Evolutionary conservation across 148 eudicot species (phyloP).

Genomic region (Euryodendron excelsum): DNA sequence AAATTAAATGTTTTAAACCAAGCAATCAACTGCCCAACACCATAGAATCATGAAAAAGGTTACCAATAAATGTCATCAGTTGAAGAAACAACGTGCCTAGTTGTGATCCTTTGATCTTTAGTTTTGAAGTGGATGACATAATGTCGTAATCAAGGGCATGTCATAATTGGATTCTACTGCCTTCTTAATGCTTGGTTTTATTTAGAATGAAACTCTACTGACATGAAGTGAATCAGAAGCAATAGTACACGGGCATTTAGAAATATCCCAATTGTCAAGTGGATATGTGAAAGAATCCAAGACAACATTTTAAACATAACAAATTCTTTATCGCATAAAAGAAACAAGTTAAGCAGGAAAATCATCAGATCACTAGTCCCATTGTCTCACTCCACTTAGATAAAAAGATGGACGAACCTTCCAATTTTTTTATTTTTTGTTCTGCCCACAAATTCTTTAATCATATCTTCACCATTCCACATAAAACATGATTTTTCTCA

Average conservation of each 20-base stretch:
- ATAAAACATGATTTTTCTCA: not conserved
- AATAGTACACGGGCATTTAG: not conserved
- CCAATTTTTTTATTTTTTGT: not conserved
- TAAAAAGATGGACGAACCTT: not conserved
- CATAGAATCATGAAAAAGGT: too few relatives aligned
- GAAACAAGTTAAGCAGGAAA: not conserved
- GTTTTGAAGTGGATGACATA: not conserved
- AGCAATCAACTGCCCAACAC: too few relatives aligned
- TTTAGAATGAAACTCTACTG: not conserved
- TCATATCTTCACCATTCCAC: not conserved
- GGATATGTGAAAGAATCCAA: not conserved
- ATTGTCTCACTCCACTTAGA: not conserved
- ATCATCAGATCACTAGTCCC: not conserved
- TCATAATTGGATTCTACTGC: not conserved
- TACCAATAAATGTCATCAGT: too few relatives aligned
- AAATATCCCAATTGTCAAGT: not conserved
- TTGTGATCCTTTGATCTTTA: not conserved
- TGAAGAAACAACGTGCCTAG: not conserved
- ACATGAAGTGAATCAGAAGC: not conserved
- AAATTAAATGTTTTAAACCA: too few relatives aligned
- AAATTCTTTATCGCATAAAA: not conserved
- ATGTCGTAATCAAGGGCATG: not conserved
- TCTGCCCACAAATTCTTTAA: not conserved
- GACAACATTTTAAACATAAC: not conserved
- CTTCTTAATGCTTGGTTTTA: not conserved